Base-by-base conservation (phyloP, 306 rosid genomes). In the Vigna angularis region DNA sequence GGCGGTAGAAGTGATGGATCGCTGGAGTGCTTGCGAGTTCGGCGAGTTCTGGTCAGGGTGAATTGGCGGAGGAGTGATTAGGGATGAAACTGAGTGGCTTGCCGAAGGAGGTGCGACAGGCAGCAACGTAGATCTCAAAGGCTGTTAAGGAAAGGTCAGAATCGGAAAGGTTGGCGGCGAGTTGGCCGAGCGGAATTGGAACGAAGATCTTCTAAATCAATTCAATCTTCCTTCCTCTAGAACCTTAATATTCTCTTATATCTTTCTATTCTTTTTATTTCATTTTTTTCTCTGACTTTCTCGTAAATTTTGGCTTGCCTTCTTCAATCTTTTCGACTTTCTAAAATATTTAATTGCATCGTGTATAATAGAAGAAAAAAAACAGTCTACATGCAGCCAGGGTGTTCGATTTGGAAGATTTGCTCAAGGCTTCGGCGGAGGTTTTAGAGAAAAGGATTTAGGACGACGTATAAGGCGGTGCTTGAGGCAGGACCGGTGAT, bases 71-170 rank as follows among this genome's bases (percentile, higher is more conserved):
- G 28, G 90, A 72, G 50, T 85, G 83, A 32, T 73, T 53, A 3
- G 77, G 15, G n/a, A 71, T 58, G 0, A 89, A 91, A 8, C 82
- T 85, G 13, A 95, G 88, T 1, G 94, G 84, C 82, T 93, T 93
- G 0, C 97, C 97, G 22, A 96, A 74, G 52, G 98, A 90, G 13
- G 97, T 91, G 0, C 98, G 97, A 79, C 98, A 95, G 1, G 86
- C 94, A 63, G 98, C 96, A 53, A 95, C 88, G 88, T 93, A 95
- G 98, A 95, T 91, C 98, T 95, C 99, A 87, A 81, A 95, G 9
- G 98, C 93, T 22, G 90, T 93, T 71, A 91, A 87, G 2, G 96
- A 74, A 72, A 95, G 96, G 17, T 93, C 97, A 22, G 93, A 81
- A 72, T 89, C 94, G 79, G 91, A 72, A 88, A 95, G 93, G 20